Evolutionary conservation across 257 asterid genomes (phyloP).

Genomic region (Fraxinus excelsior): DNA sequence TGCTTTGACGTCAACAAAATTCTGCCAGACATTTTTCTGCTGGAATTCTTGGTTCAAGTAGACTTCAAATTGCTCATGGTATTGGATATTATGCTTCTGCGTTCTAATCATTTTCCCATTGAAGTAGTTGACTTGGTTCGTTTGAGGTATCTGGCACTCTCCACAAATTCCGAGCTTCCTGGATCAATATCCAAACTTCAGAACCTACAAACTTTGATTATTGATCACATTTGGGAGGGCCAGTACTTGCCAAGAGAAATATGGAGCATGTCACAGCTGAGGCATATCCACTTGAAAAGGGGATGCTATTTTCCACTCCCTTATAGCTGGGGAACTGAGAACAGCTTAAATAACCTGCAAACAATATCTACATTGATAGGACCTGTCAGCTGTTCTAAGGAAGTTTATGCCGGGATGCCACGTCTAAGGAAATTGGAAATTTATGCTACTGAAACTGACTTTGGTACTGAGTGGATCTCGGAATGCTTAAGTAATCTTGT

Average conservation of each 20-base stretch:
- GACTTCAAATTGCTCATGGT: slow-evolving; percentile 21
- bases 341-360: slow-evolving; percentile 15
- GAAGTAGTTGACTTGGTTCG: slow-evolving; percentile 17
- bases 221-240: slow-evolving; percentile 11
- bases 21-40: slow-evolving; percentile 13
- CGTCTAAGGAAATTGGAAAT: slow-evolving; percentile 17
- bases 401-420: slow-evolving; percentile 12
- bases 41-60: slow-evolving; percentile 4
- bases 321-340: neutral
- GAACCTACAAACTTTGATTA: slow-evolving; percentile 20
- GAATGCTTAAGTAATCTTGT: slow-evolving; percentile 9
- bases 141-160: slow-evolving; percentile 18
- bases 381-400: slow-evolving; percentile 9
- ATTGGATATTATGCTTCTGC: slow-evolving; percentile 21
- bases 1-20: slow-evolving; percentile 4
- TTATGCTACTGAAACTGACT: slow-evolving; percentile 4
- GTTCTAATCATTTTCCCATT: slow-evolving; percentile 18
- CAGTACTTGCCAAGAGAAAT: slow-evolving; percentile 12
- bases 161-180: slow-evolving; percentile 20
- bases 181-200: slow-evolving; percentile 15
- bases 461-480: neutral
- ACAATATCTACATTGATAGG: slow-evolving; percentile 15
- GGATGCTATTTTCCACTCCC: slow-evolving; percentile 18
- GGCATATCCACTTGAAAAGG: slow-evolving; percentile 19
- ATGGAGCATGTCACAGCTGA: slow-evolving; percentile 19